Conservation (phyloP, 1,139 yeast species). For the Pichia sp. region DNA sequence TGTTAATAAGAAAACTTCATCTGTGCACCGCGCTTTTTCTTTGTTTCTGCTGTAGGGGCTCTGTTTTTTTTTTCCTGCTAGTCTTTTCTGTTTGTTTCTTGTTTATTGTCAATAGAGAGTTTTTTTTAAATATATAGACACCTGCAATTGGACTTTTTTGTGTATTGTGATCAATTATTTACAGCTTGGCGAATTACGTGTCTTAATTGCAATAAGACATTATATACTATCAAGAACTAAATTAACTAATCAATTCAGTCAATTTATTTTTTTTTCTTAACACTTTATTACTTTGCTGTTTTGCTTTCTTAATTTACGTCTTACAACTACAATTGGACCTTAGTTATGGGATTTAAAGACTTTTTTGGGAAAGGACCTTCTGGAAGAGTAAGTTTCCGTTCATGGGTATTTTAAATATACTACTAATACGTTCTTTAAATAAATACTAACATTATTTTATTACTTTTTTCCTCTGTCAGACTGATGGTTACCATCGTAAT, state of each 20-base stretch:
- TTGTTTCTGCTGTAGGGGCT: background rate
- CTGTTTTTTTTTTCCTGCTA: background rate
- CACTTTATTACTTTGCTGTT: background rate
- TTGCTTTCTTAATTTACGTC: background rate
- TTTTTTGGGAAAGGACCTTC: conserved; percentile 24
- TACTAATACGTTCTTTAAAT: background rate
- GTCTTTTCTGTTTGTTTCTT: background rate
- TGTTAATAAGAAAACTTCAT: background rate
- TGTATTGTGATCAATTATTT: no score
- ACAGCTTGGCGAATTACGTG: no score
- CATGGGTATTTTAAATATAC: background rate
- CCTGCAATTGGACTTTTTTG: no score
- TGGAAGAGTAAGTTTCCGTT: conserved; percentile 16
- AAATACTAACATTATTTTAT: conserved; percentile 3
- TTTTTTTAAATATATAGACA: no score
- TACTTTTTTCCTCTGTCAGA: background rate
- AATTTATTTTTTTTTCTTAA: background rate
- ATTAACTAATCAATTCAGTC: background rate
- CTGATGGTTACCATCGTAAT: conserved; percentile 1
- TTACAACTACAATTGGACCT: background rate
- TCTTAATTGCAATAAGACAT: no score
- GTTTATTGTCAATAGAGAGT: no score
- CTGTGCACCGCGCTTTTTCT: background rate
- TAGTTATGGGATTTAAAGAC: conserved; percentile 22
- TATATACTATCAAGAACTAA: background rate